Evolutionary conservation across 257 asterid species (phyloP).

Genomic region (Solanum verrucosum): DNA sequence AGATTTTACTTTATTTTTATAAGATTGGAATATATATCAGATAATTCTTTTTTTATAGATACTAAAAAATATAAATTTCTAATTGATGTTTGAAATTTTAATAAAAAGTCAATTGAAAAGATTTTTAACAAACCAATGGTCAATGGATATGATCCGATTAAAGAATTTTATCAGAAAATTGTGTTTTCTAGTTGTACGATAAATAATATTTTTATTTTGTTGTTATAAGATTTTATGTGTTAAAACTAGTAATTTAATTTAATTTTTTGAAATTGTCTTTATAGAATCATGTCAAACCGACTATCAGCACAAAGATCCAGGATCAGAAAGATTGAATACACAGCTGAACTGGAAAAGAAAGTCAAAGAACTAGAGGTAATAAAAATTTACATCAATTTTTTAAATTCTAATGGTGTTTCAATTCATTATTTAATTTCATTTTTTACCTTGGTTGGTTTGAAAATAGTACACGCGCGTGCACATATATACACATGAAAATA

Average conservation of each 20-base stretch:
- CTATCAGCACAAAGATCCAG: constrained; percentile 44
- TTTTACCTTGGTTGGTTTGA: neutral
- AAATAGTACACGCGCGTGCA: neutral
- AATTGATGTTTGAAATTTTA: neutral
- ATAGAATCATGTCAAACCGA: constrained; percentile 47
- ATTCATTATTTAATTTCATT: neutral
- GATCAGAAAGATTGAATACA: constrained; percentile 12
- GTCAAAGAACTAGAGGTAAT: constrained; percentile 24
- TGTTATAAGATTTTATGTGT: neutral
- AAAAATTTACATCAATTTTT: neutral
- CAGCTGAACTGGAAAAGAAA: constrained; percentile 23
- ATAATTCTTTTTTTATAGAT: neutral
- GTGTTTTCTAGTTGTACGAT: neutral
- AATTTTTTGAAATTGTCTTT: neutral
- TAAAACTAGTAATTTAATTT: neutral
- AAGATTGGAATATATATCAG: neutral
- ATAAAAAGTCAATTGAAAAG: neutral
- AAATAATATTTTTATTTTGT: neutral
- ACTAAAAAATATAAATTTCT: neutral
- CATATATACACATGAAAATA: too few relatives aligned
- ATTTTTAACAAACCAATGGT: neutral
- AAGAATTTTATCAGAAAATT: neutral
- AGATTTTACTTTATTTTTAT: neutral
- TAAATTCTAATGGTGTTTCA: neutral
- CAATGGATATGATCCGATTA: neutral